phyloP scores from a whole-genome alignment of 768 basidiomycete species.

The Chiua virens region DNA sequence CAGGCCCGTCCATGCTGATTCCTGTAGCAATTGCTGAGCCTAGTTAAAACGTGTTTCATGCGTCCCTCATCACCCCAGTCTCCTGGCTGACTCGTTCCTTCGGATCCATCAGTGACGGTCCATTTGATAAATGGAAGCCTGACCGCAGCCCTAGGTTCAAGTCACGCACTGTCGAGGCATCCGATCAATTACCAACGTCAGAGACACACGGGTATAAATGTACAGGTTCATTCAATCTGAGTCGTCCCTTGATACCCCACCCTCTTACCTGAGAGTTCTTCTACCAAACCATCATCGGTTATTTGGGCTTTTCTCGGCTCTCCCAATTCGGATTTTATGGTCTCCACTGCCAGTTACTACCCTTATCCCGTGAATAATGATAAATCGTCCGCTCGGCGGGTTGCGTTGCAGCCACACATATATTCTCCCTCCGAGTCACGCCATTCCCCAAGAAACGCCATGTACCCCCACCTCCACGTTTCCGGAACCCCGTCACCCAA shows the following conservation, averaged over 20 bases:
- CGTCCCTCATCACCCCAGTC: slow-evolving; percentile 25
- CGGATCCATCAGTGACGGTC: slow-evolving; percentile 28
- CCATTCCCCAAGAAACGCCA: slow-evolving; percentile 17
- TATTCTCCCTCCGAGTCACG: slow-evolving; percentile 29
- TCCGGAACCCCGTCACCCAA: slow-evolving; percentile 20
- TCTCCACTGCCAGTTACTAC: slow-evolving; percentile 31
- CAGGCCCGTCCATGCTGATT: slow-evolving; percentile 26
- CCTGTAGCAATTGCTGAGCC: slow-evolving; percentile 13
- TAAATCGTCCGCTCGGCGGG: slow-evolving; percentile 21
- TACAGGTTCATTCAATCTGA: slow-evolving; percentile 18
- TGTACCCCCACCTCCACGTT: slow-evolving; percentile 28
- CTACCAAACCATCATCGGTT: slow-evolving; percentile 12
- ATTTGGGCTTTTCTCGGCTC: slow-evolving; percentile 14
- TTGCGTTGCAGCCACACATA: slow-evolving; percentile 30
- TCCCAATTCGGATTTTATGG: slow-evolving; percentile 31
- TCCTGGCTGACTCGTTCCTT: slow-evolving; percentile 18
- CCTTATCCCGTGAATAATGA: slow-evolving; percentile 27
- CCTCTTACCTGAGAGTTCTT: slow-evolving; percentile 13
- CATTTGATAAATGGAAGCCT: slow-evolving; percentile 36
- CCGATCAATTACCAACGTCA: slow-evolving; percentile 33
- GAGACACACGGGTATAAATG: slow-evolving; percentile 33
- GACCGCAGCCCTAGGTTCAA: slow-evolving; percentile 28
- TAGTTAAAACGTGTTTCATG: slow-evolving; percentile 35
- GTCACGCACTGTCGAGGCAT: slow-evolving; percentile 30
- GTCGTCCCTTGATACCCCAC: slow-evolving; percentile 29